Conservation (phyloP, 1,284 basidiomycete species). For the Tilletia horrida region DNA sequence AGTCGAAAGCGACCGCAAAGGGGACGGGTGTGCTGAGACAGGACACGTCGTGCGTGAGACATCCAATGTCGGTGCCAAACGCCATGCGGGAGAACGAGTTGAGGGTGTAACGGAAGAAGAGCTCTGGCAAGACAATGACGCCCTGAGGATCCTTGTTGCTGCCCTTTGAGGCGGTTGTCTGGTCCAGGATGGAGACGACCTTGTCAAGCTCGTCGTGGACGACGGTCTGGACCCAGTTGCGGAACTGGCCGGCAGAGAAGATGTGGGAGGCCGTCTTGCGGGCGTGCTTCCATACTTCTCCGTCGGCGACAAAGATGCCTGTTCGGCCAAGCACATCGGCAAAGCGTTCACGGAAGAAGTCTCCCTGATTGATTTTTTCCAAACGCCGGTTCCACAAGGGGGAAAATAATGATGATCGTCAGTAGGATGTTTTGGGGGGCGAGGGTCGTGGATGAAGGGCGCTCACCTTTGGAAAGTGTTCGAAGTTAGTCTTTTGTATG, state of each 20-base stretch:
- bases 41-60: slow-evolving; percentile 30
- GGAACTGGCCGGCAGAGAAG: slow-evolving; percentile 41
- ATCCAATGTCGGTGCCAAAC: slow-evolving; percentile 28
- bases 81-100: slow-evolving; percentile 19
- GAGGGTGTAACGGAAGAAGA: slow-evolving; percentile 34
- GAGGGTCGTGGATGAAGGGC: too few relatives aligned
- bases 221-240: slow-evolving; percentile 34
- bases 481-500: slow-evolving; percentile 53
- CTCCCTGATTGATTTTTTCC: slow-evolving; percentile 49
- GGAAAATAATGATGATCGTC: too few relatives aligned
- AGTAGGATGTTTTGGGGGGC: too few relatives aligned
- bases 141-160: neutral
- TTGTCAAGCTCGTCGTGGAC: slow-evolving; percentile 40
- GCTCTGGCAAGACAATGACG: slow-evolving; percentile 31
- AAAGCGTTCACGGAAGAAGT: slow-evolving; percentile 31
- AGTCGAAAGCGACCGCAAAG: slow-evolving; percentile 53
- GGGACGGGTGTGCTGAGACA: slow-evolving; percentile 41
- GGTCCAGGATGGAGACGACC: slow-evolving; percentile 31
- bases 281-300: slow-evolving; percentile 43
- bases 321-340: slow-evolving; percentile 34
- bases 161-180: slow-evolving; percentile 13
- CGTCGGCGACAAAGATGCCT: slow-evolving; percentile 49
- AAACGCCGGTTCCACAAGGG: neutral
- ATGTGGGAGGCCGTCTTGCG: slow-evolving; percentile 46
- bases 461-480: slow-evolving; percentile 33